phyloP scores from a whole-genome alignment of 75 land plant genomes.

The Selaginella tamariscina region DNA sequence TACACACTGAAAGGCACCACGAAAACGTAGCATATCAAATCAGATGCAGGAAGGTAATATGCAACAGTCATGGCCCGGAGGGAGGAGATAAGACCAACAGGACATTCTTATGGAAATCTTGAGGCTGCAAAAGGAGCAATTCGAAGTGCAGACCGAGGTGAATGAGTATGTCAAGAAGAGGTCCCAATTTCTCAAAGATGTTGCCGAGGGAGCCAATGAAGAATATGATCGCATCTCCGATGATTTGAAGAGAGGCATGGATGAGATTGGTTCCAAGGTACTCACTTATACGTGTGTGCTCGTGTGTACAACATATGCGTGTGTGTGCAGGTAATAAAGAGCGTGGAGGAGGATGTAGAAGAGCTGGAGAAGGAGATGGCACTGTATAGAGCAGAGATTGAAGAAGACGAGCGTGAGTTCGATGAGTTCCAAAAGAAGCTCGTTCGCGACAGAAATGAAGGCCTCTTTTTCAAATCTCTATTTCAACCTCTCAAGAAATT shows the following conservation, averaged over 20 bases:
- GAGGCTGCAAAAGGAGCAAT: conserved; percentile 56
- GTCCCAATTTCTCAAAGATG: conserved; percentile 51
- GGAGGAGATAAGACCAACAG: conserved; percentile 55
- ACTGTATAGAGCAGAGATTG: conserved; percentile 41
- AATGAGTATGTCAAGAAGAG: conserved; percentile 63
- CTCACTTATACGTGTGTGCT: neutral
- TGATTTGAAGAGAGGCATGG: conserved; percentile 49
- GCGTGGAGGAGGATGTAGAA: conserved; percentile 49
- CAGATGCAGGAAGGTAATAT: too few species aligned
- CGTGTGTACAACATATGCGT: neutral
- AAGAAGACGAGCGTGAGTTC: conserved; percentile 37
- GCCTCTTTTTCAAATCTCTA: conserved; percentile 77
- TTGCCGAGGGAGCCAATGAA: conserved; percentile 67
- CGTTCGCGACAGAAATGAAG: conserved; percentile 51
- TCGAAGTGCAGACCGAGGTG: conserved; percentile 62
- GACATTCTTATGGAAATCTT: conserved; percentile 66
- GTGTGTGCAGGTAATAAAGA: conserved; percentile 54
- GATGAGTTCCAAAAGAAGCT: conserved; percentile 60
- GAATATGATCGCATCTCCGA: conserved; percentile 69
- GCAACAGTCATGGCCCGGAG: too few species aligned
- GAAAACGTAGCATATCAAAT: too few species aligned
- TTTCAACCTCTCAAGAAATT: conserved; percentile 22
- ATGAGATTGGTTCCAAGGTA: conserved; percentile 75
- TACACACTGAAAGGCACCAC: too few species aligned
- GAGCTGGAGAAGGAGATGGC: conserved; percentile 58